A percentile compares a stretch with the other conserved stretches of the same genome.
Evolutionary conservation across 441 rosid species (phyloP).

Genomic region (Hura crepitans): DNA sequence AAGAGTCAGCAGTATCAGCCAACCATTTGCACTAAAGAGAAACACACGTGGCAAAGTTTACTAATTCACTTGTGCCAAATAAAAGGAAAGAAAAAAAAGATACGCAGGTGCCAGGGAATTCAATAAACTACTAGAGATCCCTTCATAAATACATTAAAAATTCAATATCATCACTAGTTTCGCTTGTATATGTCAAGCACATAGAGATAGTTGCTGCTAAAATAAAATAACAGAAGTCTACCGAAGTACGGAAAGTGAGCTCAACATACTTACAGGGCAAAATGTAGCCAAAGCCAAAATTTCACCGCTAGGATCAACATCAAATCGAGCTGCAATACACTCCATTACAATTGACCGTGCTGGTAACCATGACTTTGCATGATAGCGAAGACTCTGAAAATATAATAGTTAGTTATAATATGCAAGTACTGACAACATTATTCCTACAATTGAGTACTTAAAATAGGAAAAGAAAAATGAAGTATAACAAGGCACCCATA

Average conservation of each 20-base stretch:
- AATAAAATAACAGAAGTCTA: neutral
- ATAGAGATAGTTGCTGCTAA: neutral
- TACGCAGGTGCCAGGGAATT: neutral
- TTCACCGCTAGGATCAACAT: slow-evolving; percentile 70
- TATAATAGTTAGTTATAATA: neutral
- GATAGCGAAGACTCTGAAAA: slow-evolving; percentile 61
- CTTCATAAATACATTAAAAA: neutral
- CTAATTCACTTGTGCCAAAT: neutral
- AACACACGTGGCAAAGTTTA: neutral
- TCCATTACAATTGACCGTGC: slow-evolving; percentile 76
- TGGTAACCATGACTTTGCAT: slow-evolving; percentile 82
- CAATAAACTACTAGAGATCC: neutral
- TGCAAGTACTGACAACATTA: neutral
- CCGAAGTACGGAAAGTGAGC: neutral
- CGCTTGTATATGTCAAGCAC: neutral
- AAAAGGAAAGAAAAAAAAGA: neutral
- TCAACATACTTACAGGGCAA: slow-evolving; percentile 66
- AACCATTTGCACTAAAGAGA: neutral
- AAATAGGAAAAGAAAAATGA: neutral
- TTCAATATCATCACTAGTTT: neutral
- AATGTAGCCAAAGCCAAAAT: slow-evolving; percentile 61
- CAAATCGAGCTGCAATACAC: slow-evolving; percentile 58
- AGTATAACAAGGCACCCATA: neutral
- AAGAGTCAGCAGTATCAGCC: neutral
- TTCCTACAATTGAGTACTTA: neutral